Evolutionary conservation across 106 monocot species (phyloP), one percentile per base, ranked within the genome.

Genomic region (Narthecium ossifragum): DNA sequence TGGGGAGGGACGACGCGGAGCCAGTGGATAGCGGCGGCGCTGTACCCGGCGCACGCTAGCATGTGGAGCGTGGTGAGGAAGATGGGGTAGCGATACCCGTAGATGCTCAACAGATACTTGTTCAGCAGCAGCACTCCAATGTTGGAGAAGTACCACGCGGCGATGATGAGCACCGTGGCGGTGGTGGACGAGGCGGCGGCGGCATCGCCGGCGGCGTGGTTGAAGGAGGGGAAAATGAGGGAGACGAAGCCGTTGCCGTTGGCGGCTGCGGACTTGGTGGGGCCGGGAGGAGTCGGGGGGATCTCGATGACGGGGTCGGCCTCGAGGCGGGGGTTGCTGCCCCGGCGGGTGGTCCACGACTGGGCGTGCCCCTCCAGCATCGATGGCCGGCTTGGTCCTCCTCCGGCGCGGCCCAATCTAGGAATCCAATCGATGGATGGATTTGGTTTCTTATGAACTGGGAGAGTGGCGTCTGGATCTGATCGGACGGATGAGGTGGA

Each of bases 311-410:
- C 13, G 6, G 50, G 64, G 21, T 63, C 63, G 2, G 38, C 13
- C 15, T 61, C 61, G 13, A 64, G 6, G 0, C 64, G 64, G 25
- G 64, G 64, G 51, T 64, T 51, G 51, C 64, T 64, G 9, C 50
- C 52, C 8, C 64, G 33, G n/a, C 51, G 51, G 12, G 51, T 51
- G 21, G 57, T 34, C 28, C n/a, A 30, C 8, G 2, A 17, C n/a
- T n/a, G n/a, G n/a, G n/a, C n/a, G n/a, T n/a, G n/a, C 18, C 64
- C 48, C 51, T 64, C 64, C 64, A 64, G 51, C 64, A 64, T 61
- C 29, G 32, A 9, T 61, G 26, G 36, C 21, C 8, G 21, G 34
- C 34, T 22, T 18, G n/a, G 12, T 0, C 21, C 2, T 2, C 17
- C 36, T 10, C 1, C 36, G 13, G 7, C 33, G 27, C 7, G 10